A percentile compares a stretch with the other conserved stretches of the same genome.
These are phyloP conservation scores for Ramaria sp. DNA, from an alignment of 768 basidiomycete genomes.

Conservation along the genomic window DNA sequence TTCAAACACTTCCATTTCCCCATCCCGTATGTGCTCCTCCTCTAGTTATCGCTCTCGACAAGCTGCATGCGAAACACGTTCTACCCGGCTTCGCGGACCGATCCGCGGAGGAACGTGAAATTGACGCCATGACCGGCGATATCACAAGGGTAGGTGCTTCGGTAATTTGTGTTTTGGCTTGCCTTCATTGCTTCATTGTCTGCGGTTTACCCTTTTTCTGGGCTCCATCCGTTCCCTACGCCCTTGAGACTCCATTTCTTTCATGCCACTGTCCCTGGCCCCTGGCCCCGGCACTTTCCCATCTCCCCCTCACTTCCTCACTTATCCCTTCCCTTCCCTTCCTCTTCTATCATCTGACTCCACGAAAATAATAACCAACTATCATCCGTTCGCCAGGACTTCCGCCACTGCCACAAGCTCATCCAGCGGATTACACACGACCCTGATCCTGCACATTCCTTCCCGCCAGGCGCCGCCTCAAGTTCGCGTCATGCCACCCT, in stretches of 20 bases:
- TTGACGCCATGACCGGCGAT: conserved; percentile 72
- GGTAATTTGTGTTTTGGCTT: background rate
- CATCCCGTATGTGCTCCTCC: background rate
- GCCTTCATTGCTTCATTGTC: too few relatives aligned
- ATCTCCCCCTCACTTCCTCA: conserved; percentile 21
- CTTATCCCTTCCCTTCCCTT: conserved; percentile 7
- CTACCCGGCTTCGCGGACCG: conserved; percentile 97
- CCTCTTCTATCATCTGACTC: background rate
- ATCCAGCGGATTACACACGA: conserved; percentile 66
- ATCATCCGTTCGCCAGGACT: conserved; percentile 38
- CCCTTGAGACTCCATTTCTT: background rate
- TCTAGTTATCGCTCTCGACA: conserved; percentile 80
- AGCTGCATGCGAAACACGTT: conserved; percentile 90
- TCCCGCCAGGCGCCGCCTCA: conserved; percentile 49
- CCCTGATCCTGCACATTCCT: conserved; percentile 34
- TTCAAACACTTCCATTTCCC: background rate
- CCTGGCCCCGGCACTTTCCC: conserved; percentile 28
- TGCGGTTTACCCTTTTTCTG: too few relatives aligned
- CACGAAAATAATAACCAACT: too few relatives aligned
- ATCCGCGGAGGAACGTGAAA: conserved; percentile 86
- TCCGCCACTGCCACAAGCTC: conserved; percentile 43
- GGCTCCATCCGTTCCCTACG: too few relatives aligned
- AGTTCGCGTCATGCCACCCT: conserved; percentile 31
- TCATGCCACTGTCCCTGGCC: conserved; percentile 26
- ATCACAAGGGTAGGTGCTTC: conserved; percentile 66